Evolutionary conservation across 2,329 filamentous ascomycete genomes (phyloP).

Genomic region (Scedosporium dehoogii): DNA sequence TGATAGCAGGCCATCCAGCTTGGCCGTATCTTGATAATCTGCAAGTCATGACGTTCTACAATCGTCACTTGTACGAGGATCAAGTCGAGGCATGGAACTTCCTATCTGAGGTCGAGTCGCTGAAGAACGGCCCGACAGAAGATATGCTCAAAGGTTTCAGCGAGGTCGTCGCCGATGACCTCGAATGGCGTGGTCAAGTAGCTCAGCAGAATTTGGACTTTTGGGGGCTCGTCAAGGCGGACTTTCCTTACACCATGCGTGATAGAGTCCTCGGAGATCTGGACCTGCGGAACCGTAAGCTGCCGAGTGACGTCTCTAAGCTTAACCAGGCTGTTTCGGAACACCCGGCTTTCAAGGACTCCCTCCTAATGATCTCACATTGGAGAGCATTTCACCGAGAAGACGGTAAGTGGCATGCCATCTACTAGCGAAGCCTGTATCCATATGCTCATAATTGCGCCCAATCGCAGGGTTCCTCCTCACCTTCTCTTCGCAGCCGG

Average conservation of each 20-base stretch:
- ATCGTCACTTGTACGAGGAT: not conserved
- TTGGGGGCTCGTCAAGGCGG: not conserved
- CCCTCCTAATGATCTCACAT: not conserved
- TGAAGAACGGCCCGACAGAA: not conserved
- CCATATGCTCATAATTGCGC: not conserved
- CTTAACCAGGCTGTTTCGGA: not conserved
- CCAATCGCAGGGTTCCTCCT: not conserved
- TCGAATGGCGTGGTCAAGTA: not conserved
- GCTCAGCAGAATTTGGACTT: not conserved
- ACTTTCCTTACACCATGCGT: not conserved
- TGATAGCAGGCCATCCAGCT: not conserved
- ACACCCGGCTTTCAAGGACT: not conserved
- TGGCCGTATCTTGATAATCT: not conserved
- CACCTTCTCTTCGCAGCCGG: not conserved
- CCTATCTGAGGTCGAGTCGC: not conserved
- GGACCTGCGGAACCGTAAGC: not conserved
- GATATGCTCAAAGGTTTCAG: not conserved
- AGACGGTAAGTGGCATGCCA: not conserved
- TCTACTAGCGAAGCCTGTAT: no score
- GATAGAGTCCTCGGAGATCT: not conserved
- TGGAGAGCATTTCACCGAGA: not conserved
- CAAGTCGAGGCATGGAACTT: not conserved
- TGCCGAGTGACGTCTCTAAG: not conserved
- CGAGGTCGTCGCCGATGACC: not conserved
- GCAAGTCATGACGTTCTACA: not conserved